Evolutionary conservation across 148 eudicot genomes (phyloP).

Genomic region (Bassia scoparia): DNA sequence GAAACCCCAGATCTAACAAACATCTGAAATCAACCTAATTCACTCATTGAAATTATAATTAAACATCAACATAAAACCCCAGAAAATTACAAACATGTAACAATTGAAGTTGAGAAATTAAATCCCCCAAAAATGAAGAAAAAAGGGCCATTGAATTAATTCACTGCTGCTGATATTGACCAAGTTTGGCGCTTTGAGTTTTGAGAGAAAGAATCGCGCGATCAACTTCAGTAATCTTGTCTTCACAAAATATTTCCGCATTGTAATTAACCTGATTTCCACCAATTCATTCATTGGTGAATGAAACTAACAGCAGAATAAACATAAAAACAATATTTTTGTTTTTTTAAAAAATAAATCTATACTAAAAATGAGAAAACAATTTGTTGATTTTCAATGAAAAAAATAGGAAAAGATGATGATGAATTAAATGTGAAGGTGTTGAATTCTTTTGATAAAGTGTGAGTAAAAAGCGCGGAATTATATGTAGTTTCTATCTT

Average conservation of each 20-base stretch:
- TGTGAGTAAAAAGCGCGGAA: too few relatives aligned
- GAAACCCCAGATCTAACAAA: background rate
- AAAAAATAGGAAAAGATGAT: too few relatives aligned
- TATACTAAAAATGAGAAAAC: too few relatives aligned
- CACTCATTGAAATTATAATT: background rate
- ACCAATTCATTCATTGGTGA: conserved; percentile 1
- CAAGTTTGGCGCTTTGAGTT: conserved; percentile 94
- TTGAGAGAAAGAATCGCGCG: conserved; percentile 90
- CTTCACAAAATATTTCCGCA: conserved; percentile 94
- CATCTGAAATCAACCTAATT: background rate
- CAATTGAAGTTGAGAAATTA: conserved; percentile 13
- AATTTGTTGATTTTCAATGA: too few relatives aligned
- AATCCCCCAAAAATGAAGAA: background rate
- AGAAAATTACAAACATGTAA: background rate
- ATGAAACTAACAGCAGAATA: background rate
- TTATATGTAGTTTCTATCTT: too few relatives aligned
- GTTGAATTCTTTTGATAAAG: too few relatives aligned
- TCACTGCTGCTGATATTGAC: conserved; percentile 83
- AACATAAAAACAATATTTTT: too few relatives aligned
- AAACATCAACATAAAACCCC: background rate
- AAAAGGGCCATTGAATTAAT: background rate
- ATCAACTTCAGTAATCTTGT: conserved; percentile 93
- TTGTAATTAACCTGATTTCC: background rate
- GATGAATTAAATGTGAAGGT: too few relatives aligned
- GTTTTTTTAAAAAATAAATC: too few relatives aligned